Conservation (phyloP, 768 basidiomycete genomes). For the Baorangia bicolor region DNA sequence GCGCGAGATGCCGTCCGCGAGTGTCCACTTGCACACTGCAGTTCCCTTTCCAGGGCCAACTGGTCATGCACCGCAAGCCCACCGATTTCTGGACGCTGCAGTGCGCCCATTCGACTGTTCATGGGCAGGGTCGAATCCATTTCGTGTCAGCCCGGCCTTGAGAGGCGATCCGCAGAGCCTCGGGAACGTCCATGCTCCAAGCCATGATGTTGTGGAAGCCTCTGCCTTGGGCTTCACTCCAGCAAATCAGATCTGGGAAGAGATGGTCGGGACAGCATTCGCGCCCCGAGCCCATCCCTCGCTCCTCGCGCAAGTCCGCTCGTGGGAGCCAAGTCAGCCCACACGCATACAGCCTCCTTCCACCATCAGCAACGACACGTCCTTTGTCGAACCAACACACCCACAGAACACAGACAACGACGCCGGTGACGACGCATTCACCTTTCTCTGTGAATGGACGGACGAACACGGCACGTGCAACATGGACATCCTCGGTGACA, state of each 20-base stretch:
- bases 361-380: background rate
- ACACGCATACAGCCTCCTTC: background rate
- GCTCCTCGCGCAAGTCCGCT: background rate
- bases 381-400: background rate
- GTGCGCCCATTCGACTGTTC: background rate
- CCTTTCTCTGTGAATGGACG: constrained; percentile 22
- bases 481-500: constrained; percentile 17
- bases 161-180: background rate
- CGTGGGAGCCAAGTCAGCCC: background rate
- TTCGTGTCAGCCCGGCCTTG: background rate
- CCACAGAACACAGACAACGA: background rate
- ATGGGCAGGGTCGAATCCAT: background rate
- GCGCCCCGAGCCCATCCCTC: background rate
- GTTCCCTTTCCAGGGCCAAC: background rate
- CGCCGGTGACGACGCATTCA: constrained; percentile 1
- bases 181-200: background rate
- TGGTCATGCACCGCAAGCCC: background rate
- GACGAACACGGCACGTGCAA: constrained; percentile 20
- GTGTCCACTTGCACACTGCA: background rate
- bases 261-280: background rate
- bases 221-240: background rate
- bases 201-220: background rate
- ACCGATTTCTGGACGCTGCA: background rate
- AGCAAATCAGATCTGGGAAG: constrained; percentile 10
- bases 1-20: background rate